Conservation (phyloP, 1,139 yeast species). For the Pichia sp. region DNA sequence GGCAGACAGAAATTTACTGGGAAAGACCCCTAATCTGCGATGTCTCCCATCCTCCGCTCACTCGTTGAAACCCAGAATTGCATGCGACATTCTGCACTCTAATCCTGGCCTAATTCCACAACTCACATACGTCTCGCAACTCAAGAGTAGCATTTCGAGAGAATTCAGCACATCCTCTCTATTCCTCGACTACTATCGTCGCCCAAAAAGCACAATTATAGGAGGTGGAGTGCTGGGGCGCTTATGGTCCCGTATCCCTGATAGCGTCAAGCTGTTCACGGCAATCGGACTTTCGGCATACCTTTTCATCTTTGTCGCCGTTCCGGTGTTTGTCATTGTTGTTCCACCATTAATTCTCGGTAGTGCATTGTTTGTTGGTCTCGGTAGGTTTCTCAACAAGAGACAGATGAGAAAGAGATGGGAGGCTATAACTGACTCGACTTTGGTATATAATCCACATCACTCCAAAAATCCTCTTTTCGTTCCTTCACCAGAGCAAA, state of each 20-base stretch:
- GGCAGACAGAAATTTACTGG: neutral
- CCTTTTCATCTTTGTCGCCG: constrained; percentile 34
- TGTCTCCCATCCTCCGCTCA: neutral
- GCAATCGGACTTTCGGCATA: constrained; percentile 31
- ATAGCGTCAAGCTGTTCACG: constrained; percentile 29
- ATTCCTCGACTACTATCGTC: constrained; percentile 16
- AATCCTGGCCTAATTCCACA: constrained; percentile 12
- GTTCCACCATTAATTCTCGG: constrained; percentile 37
- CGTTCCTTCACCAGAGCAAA: constrained; percentile 27
- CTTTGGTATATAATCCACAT: constrained; percentile 25
- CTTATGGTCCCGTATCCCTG: constrained; percentile 30
- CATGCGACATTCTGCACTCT: neutral
- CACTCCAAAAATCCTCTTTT: constrained; percentile 8
- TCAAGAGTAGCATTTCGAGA: constrained; percentile 7
- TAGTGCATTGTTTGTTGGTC: constrained; percentile 28
- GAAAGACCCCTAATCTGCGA: neutral
- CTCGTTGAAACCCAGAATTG: neutral
- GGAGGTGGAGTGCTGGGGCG: constrained; percentile 17
- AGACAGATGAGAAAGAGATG: constrained; percentile 25
- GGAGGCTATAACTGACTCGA: constrained; percentile 23
- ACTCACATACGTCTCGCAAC: constrained; percentile 3
- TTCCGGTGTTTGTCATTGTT: constrained; percentile 35
- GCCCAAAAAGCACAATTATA: constrained; percentile 25
- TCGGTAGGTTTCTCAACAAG: constrained; percentile 21
- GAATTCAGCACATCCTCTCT: constrained; percentile 7